Base-by-base conservation (phyloP, 148 eudicot species). In the Fagopyrum tataricum region DNA sequence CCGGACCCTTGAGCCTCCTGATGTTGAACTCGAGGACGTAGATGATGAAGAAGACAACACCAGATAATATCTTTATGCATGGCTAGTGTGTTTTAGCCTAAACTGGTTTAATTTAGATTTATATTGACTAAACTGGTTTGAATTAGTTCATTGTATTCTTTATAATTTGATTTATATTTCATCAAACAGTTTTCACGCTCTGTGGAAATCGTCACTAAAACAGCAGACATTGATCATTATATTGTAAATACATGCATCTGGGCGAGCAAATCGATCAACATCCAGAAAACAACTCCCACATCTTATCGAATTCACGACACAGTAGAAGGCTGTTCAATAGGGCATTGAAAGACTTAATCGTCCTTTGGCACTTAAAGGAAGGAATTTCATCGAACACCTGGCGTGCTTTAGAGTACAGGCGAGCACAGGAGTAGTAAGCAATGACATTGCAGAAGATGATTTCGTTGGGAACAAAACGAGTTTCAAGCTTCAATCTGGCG, bases 361-460 rank as follows among this genome's bases (percentile, higher is more conserved):
- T 92, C 66, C 86, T 75, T 48, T 7, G 71, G 79, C 92, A 88
- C 2, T 89, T 76, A 77, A 78, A 92, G 44, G 79, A 64, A 4
- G 90, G 85, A 2, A 90, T 88, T 77, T 78, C 78, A 40, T 90
- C 87, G 73, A 86, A 92, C 58, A 79, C 31, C 1, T 61, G 70
- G 75, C 84, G 62, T 61, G 93, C 97, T 49, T 76, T 79, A 3
- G 84, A 81, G 31, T 82, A 75, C 74, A 87, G 79, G 4, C 82
- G 81, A 44, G 82, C 86, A 31, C 90, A 81, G 52, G 83, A 77
- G 56, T 88, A 92, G 12, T 64, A 85, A 1, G 80, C 74, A 10
- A 92, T 92, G 1, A 87, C 72, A 75, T 92, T 88, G 43, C 97
- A 90, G 71, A 88, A 87, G 24, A 92, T 87, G 56, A 90, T 79